These are phyloP conservation scores for Babesia sp. DNA, from an alignment of 169 alveolate genomes.

Conservation along the genomic window DNA sequence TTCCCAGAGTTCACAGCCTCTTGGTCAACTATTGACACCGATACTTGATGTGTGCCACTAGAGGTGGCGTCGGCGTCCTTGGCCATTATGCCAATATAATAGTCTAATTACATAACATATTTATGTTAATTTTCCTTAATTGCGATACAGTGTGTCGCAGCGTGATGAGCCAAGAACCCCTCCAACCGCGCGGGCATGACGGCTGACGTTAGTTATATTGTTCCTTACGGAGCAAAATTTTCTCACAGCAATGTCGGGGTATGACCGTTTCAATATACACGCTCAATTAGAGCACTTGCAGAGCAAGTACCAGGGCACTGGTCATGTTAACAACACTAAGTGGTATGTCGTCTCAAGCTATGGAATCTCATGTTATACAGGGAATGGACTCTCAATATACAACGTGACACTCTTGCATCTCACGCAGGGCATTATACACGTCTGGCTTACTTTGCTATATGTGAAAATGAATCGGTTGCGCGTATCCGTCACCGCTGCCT, in stretches of 20 bases:
- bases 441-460: constrained; percentile 88
- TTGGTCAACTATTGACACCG: neutral
- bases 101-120: too few species aligned
- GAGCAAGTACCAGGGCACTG: constrained; percentile 95
- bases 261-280: constrained; percentile 86
- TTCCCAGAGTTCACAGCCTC: neutral
- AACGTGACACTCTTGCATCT: constrained; percentile 90
- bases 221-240: neutral
- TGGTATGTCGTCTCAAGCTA: constrained; percentile 77
- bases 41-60: too few species aligned
- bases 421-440: constrained; percentile 90
- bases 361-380: constrained; percentile 62
- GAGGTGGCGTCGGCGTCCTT: too few species aligned
- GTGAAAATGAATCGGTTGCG: constrained; percentile 85
- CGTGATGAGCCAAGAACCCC: neutral
- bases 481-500: constrained; percentile 84
- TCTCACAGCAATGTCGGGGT: constrained; percentile 73
- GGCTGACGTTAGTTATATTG: too few species aligned
- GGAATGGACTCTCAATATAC: constrained; percentile 90
- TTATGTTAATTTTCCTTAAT: neutral
- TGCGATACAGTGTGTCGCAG: neutral
- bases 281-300: constrained; percentile 93
- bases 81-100: too few species aligned
- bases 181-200: too few species aligned
- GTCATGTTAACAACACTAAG: constrained; percentile 88